Evolutionary conservation across 108 stramenopile genomes (phyloP).

Genomic region (Cyclotella choctawhatcheeana): DNA sequence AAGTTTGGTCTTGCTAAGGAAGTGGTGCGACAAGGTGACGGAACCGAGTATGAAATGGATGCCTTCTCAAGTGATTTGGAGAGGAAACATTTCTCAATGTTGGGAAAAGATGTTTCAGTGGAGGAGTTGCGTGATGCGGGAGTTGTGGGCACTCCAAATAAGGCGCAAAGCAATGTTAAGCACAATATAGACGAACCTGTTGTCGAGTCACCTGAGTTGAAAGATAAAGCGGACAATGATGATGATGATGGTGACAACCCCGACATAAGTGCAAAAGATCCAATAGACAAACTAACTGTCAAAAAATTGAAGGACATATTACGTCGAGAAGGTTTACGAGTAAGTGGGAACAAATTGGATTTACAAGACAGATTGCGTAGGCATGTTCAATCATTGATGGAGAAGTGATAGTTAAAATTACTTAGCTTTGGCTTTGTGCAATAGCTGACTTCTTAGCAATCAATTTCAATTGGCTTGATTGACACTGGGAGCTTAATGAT

Average conservation of each 20-base stretch:
- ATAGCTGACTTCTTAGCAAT: not conserved
- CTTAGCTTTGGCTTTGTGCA: not conserved
- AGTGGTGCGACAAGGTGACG: constrained; percentile 78
- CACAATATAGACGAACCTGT: not conserved
- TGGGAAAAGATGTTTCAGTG: constrained; percentile 47
- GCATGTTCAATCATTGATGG: constrained; percentile 68
- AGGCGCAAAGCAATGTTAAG: not conserved
- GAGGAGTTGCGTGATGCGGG: constrained; percentile 53
- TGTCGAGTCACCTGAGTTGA: not conserved
- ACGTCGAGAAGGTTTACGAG: constrained; percentile 65
- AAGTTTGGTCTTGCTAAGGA: constrained; percentile 71
- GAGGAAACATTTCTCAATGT: constrained; percentile 45
- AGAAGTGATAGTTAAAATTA: constrained; percentile 21
- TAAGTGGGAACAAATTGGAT: constrained; percentile 76
- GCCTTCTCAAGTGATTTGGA: constrained; percentile 33
- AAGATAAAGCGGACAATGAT: not conserved
- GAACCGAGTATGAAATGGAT: constrained; percentile 62
- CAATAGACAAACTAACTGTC: constrained; percentile 78
- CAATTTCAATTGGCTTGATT: not conserved
- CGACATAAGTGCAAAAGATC: constrained; percentile 43
- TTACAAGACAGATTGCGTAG: constrained; percentile 76
- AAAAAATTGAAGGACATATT: constrained; percentile 81
- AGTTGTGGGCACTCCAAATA: constrained; percentile 12
- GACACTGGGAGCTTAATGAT: not conserved
- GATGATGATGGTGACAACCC: constrained; percentile 10